Conservation (phyloP, 2,329 filamentous ascomycete genomes). For the Aspergillus melleus region DNA sequence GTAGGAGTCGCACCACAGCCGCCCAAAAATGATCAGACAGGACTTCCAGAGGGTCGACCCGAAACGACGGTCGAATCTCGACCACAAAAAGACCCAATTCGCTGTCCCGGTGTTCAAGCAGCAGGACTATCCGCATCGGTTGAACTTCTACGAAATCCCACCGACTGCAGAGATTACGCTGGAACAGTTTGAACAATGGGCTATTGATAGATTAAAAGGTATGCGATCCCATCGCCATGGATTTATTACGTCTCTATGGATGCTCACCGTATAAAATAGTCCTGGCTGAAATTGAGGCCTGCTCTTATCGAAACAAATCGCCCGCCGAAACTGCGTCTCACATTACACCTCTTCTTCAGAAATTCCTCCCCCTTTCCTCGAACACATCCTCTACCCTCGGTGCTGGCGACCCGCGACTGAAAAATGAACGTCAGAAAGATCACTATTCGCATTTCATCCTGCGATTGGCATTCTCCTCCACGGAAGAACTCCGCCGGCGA, state of each 20-base stretch:
- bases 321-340: slow-evolving; percentile 78
- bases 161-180: slow-evolving; percentile 93
- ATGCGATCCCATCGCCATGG: slow-evolving; percentile 21
- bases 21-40: slow-evolving; percentile 44
- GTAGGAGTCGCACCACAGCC: neutral
- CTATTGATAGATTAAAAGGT: slow-evolving; percentile 86
- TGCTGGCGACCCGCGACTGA: slow-evolving; percentile 53
- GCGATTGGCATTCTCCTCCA: slow-evolving; percentile 85
- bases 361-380: slow-evolving; percentile 77
- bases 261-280: slow-evolving; percentile 25
- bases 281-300: slow-evolving; percentile 69
- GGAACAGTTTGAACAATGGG: slow-evolving; percentile 98
- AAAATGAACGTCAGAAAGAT: slow-evolving; percentile 82
- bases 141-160: slow-evolving; percentile 88
- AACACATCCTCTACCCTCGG: slow-evolving; percentile 64
- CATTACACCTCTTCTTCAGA: slow-evolving; percentile 83
- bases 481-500: slow-evolving; percentile 82
- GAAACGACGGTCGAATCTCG: slow-evolving; percentile 75
- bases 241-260: neutral
- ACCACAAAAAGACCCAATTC: slow-evolving; percentile 86
- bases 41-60: slow-evolving; percentile 49
- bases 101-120: slow-evolving; percentile 74
- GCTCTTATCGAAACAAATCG: slow-evolving; percentile 88
- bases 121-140: slow-evolving; percentile 75
- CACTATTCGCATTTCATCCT: slow-evolving; percentile 98